Evolutionary conservation across 2,329 filamentous ascomycete genomes (phyloP).

Genomic region (Colletotrichum sp.): DNA sequence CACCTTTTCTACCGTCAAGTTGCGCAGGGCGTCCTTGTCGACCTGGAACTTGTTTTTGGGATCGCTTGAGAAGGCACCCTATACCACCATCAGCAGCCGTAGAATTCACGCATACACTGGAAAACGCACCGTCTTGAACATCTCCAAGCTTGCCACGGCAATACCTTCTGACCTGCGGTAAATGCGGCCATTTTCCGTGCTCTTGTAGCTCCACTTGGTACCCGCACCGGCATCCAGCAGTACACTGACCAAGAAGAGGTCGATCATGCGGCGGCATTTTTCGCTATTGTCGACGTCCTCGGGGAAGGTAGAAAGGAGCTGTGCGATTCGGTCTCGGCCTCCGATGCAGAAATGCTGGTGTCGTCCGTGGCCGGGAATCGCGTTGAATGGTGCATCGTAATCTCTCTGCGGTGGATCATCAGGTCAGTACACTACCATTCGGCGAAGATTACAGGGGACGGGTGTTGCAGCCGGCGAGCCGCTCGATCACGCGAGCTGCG

Average conservation of each 20-base stretch:
- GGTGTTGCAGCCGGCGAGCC: not conserved
- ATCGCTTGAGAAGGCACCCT: slow-evolving; percentile 87
- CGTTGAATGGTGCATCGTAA: slow-evolving; percentile 58
- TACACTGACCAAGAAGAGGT: slow-evolving; percentile 81
- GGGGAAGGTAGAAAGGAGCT: slow-evolving; percentile 74
- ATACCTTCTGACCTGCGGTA: slow-evolving; percentile 90
- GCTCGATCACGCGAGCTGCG: not conserved
- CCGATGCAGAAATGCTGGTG: slow-evolving; percentile 89
- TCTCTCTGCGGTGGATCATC: slow-evolving; percentile 45
- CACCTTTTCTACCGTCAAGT: slow-evolving; percentile 75
- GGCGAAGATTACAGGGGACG: not conserved
- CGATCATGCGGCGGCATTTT: slow-evolving; percentile 75
- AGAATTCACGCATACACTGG: not conserved
- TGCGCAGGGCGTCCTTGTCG: slow-evolving; percentile 80
- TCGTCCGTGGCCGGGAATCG: slow-evolving; percentile 84
- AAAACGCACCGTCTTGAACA: slow-evolving; percentile 78
- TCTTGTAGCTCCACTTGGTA: slow-evolving; percentile 90
- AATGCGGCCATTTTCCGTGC: slow-evolving; percentile 81
- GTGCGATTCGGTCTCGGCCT: slow-evolving; percentile 73
- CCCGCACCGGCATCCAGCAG: slow-evolving; percentile 89
- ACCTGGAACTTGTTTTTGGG: slow-evolving; percentile 84
- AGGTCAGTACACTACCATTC: not conserved
- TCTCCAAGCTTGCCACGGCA: slow-evolving; percentile 78
- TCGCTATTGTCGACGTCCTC: slow-evolving; percentile 73
- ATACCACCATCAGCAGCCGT: not conserved